phyloP scores from a whole-genome alignment of 805 yeast species.

The Sugiyamaella qingdaonensis region DNA sequence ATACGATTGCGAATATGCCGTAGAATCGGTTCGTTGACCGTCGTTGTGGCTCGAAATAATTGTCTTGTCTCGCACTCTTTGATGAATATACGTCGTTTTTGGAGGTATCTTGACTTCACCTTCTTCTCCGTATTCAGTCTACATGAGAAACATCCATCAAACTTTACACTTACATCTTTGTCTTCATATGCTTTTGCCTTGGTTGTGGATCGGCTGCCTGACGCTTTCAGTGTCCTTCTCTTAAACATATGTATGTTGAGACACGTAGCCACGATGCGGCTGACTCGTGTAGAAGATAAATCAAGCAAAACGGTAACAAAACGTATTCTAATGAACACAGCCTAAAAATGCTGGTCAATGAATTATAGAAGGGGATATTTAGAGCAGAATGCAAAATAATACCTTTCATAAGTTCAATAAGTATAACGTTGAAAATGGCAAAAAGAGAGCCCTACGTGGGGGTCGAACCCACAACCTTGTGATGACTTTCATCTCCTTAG shows the following conservation, averaged over 20 bases:
- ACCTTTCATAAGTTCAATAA: too few relatives aligned
- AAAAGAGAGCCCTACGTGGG: slow-evolving; percentile 31
- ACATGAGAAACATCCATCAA: neutral
- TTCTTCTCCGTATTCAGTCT: neutral
- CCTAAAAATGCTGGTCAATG: too few relatives aligned
- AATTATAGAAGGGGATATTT: too few relatives aligned
- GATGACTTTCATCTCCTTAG: slow-evolving; percentile 23
- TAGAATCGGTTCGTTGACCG: neutral
- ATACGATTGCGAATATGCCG: neutral
- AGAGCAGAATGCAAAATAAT: too few relatives aligned
- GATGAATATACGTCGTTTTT: neutral
- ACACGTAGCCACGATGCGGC: too few relatives aligned
- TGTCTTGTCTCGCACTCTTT: neutral
- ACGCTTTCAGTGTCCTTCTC: neutral
- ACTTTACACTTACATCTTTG: neutral
- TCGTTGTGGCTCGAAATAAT: neutral
- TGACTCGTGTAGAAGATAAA: too few relatives aligned
- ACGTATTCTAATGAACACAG: too few relatives aligned
- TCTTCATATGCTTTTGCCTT: neutral
- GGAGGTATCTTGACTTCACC: neutral
- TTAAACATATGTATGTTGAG: neutral
- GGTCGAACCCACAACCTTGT: slow-evolving; percentile 34
- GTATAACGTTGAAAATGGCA: slow-evolving; percentile 1
- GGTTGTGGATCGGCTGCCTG: neutral
- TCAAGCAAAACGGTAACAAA: too few relatives aligned